Conservation (phyloP, 306 rosid genomes). For the Citrullus colocynthis region DNA sequence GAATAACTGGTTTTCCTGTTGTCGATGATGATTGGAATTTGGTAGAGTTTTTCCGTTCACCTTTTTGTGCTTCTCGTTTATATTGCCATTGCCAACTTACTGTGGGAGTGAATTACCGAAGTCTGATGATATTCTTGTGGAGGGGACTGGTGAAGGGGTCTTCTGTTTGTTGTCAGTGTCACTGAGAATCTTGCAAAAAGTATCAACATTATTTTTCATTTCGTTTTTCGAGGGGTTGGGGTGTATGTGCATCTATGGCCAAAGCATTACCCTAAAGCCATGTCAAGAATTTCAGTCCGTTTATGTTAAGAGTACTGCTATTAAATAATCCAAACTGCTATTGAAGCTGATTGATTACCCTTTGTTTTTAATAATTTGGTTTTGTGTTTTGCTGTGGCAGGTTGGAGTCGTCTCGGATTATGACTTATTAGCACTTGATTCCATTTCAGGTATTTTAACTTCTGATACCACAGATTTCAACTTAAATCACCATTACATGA, state of each 20-base stretch:
- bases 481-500: neutral
- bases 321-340: neutral
- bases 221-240: neutral
- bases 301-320: neutral
- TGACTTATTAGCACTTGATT: slow-evolving; percentile 83
- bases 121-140: neutral
- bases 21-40: slow-evolving; percentile 84
- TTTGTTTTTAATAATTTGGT: neutral
- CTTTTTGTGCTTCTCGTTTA: neutral
- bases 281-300: neutral
- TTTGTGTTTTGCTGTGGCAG: slow-evolving; percentile 22
- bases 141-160: neutral
- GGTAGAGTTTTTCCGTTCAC: slow-evolving; percentile 25
- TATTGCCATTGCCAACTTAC: neutral
- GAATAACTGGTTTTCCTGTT: slow-evolving; percentile 91
- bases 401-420: slow-evolving; percentile 97
- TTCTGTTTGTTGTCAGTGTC: neutral
- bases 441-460: slow-evolving; percentile 64
- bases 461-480: neutral
- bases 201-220: neutral
- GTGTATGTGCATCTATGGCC: neutral
- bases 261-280: neutral
- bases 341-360: neutral
- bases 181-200: neutral
- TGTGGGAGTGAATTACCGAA: neutral